Evolutionary conservation across 257 asterid genomes (phyloP).

Genomic region (Jaltomata sinuosa): DNA sequence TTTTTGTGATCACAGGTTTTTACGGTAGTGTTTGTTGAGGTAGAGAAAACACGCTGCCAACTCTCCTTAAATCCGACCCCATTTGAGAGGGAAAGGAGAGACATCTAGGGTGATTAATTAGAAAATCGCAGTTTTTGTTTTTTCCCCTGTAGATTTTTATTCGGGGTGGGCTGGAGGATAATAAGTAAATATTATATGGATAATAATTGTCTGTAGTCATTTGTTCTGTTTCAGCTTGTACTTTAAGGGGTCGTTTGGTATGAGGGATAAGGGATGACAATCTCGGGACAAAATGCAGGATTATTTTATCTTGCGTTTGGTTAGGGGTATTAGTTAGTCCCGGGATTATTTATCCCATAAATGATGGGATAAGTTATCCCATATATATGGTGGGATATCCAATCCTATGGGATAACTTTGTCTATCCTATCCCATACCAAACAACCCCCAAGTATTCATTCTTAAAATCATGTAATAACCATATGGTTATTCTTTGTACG

Average conservation of each 20-base stretch:
- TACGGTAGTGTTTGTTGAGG: neutral
- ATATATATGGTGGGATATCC: neutral
- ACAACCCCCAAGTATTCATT: neutral
- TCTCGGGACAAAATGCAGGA: neutral
- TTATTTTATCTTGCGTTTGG: neutral
- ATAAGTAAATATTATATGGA: neutral
- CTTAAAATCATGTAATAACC: neutral
- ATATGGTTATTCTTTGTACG: neutral
- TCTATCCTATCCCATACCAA: neutral
- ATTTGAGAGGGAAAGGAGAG: neutral
- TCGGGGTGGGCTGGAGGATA: neutral
- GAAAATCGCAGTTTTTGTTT: neutral
- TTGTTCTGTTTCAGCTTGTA: neutral
- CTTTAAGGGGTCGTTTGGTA: neutral
- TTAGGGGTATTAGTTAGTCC: neutral
- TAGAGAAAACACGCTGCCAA: neutral
- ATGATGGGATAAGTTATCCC: neutral
- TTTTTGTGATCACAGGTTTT: neutral
- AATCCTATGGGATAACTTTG: neutral
- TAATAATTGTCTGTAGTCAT: neutral
- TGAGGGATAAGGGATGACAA: neutral
- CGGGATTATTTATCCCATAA: neutral
- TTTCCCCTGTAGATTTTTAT: neutral
- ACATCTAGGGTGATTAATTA: neutral
- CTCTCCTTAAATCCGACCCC: neutral